phyloP scores from a whole-genome alignment of 306 rosid species.

The Vachellia pachyceras region DNA sequence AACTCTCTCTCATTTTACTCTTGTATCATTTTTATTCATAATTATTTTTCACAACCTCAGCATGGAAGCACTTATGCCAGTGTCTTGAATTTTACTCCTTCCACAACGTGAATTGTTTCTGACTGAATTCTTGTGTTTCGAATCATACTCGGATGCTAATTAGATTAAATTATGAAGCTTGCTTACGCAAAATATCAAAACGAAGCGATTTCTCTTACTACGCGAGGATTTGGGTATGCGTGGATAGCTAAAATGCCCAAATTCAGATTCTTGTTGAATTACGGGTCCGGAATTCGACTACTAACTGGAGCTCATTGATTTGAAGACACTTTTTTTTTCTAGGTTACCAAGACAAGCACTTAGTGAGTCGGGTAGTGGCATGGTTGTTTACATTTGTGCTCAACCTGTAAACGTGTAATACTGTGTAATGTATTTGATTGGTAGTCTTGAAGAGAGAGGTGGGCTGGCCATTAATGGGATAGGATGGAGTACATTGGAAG shows the following conservation, averaged over 20 bases:
- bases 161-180: not conserved
- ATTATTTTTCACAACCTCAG: not conserved
- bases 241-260: not conserved
- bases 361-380: not conserved
- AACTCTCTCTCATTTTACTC: not conserved
- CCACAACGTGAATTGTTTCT: not conserved
- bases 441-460: not conserved
- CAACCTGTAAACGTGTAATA: not conserved
- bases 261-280: constrained; percentile 3
- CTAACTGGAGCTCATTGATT: constrained; percentile 10
- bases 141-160: not conserved
- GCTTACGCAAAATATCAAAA: not conserved
- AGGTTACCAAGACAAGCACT: not conserved
- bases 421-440: not conserved
- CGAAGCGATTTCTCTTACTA: not conserved
- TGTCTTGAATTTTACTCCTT: constrained; percentile 13
- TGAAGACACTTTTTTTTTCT: not conserved
- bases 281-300: not conserved
- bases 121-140: not conserved
- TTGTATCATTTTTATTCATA: not conserved
- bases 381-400: not conserved
- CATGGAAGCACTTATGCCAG: not conserved
- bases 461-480: not conserved
- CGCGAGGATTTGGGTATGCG: not conserved
- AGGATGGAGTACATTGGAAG: not conserved